These are phyloP conservation scores for Priceomyces medius DNA, from an alignment of 805 yeast species.

Conservation along the genomic window DNA sequence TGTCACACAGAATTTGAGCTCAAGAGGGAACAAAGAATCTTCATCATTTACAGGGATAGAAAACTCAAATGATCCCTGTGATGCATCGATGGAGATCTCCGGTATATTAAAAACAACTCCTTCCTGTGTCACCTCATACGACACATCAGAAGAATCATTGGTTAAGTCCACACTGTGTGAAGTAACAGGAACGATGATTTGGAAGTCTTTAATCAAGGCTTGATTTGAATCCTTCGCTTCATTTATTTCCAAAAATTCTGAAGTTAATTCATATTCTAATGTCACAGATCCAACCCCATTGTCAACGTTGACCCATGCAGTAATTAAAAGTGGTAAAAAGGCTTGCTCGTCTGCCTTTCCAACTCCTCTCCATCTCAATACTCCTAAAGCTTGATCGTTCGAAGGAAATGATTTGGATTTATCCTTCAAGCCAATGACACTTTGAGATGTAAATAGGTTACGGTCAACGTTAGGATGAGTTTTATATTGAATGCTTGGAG, in stretches of 20 bases:
- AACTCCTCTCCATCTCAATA: conserved; percentile 85
- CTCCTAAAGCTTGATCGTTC: conserved; percentile 87
- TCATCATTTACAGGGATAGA: conserved; percentile 72
- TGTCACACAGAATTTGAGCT: conserved; percentile 56
- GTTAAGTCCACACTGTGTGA: conserved; percentile 53
- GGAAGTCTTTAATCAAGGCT: conserved; percentile 34
- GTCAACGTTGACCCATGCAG: conserved; percentile 79
- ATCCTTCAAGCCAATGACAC: conserved; percentile 73
- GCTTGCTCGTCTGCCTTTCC: conserved; percentile 59
- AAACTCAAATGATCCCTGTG: conserved; percentile 77
- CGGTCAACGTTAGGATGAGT: conserved; percentile 97
- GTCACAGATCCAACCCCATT: conserved; percentile 70
- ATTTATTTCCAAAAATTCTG: conserved; percentile 31
- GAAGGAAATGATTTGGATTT: conserved; percentile 80
- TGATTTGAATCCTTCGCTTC: conserved; percentile 44
- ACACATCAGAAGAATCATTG: conserved; percentile 49
- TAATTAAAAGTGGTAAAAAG: conserved; percentile 66
- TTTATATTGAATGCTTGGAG: conserved; percentile 66
- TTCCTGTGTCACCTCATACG: conserved; percentile 59
- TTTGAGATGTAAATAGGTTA: conserved; percentile 54
- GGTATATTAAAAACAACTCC: conserved; percentile 70
- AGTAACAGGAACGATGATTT: conserved; percentile 65
- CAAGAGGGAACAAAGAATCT: conserved; percentile 87
- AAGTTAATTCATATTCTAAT: conserved; percentile 78
- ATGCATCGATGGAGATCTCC: conserved; percentile 49